Conservation (phyloP, 345 rosid species). For the Moricandia arvensis region DNA sequence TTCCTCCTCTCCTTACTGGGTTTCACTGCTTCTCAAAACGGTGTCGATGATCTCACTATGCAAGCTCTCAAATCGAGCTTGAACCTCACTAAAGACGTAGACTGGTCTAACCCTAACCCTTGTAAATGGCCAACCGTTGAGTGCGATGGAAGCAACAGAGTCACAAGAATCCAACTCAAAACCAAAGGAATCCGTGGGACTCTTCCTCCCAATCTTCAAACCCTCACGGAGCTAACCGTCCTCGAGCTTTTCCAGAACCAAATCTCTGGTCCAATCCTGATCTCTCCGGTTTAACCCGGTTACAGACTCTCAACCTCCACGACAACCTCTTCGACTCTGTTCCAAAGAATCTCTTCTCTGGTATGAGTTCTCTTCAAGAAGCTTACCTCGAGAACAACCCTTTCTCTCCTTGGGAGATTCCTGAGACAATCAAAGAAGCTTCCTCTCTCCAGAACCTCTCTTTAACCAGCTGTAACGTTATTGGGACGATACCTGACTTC, state of each 20-base stretch:
- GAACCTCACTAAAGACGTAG: conserved; percentile 39
- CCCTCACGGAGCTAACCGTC: conserved; percentile 39
- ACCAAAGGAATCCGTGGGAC: conserved; percentile 41
- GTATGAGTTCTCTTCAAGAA: conserved; percentile 45
- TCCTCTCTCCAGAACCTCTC: conserved; percentile 49
- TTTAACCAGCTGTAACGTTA: conserved; percentile 45
- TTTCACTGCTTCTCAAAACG: conserved; percentile 23
- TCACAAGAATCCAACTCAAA: conserved; percentile 59
- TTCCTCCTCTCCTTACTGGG: conserved; percentile 16
- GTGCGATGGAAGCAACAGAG: conserved; percentile 41
- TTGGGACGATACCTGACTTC: conserved; percentile 56
- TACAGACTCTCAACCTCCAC: conserved; percentile 41
- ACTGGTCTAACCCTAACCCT: conserved; percentile 66
- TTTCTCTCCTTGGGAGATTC: conserved; percentile 53
- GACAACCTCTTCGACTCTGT: conserved; percentile 49
- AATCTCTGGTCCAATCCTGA: conserved; percentile 50
- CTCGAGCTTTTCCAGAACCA: conserved; percentile 56
- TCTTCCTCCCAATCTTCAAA: conserved; percentile 56
- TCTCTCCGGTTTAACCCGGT: conserved; percentile 46
- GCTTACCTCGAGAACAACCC: conserved; percentile 50
- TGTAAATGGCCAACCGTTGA: conserved; percentile 53
- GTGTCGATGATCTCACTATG: conserved; percentile 35
- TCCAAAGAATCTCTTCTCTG: conserved; percentile 59
- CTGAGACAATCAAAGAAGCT: conserved; percentile 46
- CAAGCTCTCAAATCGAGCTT: conserved; percentile 38